These are phyloP conservation scores for Cytospora piceae DNA, from an alignment of 2,329 filamentous ascomycete species.

Conservation along the genomic window DNA sequence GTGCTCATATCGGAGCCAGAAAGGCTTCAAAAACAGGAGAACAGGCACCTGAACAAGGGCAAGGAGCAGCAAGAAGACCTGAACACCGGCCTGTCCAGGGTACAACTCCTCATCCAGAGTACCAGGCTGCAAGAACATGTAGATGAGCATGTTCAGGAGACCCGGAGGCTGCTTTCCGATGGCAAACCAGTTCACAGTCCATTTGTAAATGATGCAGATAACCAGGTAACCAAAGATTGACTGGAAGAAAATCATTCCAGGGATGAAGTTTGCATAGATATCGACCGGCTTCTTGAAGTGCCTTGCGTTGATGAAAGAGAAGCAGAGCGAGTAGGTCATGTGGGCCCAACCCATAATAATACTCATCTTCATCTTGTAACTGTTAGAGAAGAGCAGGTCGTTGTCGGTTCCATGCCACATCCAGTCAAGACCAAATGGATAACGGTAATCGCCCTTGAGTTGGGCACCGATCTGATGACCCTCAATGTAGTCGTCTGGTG, in stretches of 20 bases:
- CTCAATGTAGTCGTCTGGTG: slow-evolving; percentile 68
- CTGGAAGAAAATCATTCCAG: slow-evolving; percentile 99
- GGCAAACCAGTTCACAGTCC: slow-evolving; percentile 83
- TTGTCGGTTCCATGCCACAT: slow-evolving; percentile 97
- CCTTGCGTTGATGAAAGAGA: slow-evolving; percentile 88
- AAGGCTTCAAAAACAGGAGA: slow-evolving; percentile 90
- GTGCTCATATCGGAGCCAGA: slow-evolving; percentile 92
- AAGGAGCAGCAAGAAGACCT: slow-evolving; percentile 77
- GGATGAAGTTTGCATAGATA: slow-evolving; percentile 96
- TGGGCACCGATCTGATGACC: slow-evolving; percentile 67
- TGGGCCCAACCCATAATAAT: slow-evolving; percentile 96
- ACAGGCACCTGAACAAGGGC: slow-evolving; percentile 88
- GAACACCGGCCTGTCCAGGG: slow-evolving; percentile 73
- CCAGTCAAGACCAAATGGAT: slow-evolving; percentile 95
- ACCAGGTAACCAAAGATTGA: slow-evolving; percentile 97
- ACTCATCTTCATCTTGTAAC: slow-evolving; percentile 99
- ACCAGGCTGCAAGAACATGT: slow-evolving; percentile 96
- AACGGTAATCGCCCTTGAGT: slow-evolving; percentile 76
- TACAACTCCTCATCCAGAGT: slow-evolving; percentile 76
- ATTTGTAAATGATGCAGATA: slow-evolving; percentile 95
- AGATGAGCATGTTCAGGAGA: slow-evolving; percentile 97
- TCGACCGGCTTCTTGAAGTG: slow-evolving; percentile 96
- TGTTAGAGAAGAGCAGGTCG: slow-evolving; percentile 93
- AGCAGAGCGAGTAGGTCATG: slow-evolving; percentile 97
- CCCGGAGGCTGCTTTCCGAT: slow-evolving; percentile 74